phyloP scores from a whole-genome alignment of 257 asterid genomes.

The Capsicum pubescens region DNA sequence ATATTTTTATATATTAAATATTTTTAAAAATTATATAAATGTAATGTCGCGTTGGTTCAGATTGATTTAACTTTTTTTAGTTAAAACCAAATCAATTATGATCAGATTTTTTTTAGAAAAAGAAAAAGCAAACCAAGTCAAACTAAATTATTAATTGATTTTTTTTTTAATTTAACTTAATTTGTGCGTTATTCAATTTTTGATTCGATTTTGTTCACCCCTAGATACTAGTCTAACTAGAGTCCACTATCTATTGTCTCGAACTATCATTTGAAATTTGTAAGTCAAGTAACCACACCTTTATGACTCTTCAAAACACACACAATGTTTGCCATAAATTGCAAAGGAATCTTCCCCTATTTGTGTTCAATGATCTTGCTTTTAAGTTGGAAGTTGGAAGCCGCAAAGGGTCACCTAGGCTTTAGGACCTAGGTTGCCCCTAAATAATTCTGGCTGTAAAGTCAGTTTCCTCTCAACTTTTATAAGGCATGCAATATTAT shows the following conservation, averaged over 20 bases:
- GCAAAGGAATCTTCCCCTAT: not conserved
- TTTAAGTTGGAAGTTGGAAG: slow-evolving; percentile 22
- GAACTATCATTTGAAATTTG: not conserved
- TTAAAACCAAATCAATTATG: too few species aligned
- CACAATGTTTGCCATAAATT: not conserved
- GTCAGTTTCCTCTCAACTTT: not conserved
- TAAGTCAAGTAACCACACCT: not conserved
- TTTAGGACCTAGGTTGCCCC: not conserved
- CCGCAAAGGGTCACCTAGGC: slow-evolving; percentile 22
- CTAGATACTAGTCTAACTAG: not conserved
- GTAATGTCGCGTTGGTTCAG: too few species aligned
- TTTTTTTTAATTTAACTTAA: too few species aligned
- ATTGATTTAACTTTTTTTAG: too few species aligned
- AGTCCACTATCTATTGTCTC: not conserved
- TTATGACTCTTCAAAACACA: not conserved
- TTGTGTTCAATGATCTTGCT: not conserved
- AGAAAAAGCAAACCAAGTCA: too few species aligned
- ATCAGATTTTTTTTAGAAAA: too few species aligned
- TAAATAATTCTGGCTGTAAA: not conserved
- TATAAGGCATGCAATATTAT: too few species aligned
- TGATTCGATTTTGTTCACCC: too few species aligned
- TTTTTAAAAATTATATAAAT: too few species aligned
- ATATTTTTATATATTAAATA: too few species aligned
- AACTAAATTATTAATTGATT: too few species aligned
- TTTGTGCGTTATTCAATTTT: too few species aligned